phyloP scores from a whole-genome alignment of 106 monocot genomes.

The Chionographis japonica region DNA sequence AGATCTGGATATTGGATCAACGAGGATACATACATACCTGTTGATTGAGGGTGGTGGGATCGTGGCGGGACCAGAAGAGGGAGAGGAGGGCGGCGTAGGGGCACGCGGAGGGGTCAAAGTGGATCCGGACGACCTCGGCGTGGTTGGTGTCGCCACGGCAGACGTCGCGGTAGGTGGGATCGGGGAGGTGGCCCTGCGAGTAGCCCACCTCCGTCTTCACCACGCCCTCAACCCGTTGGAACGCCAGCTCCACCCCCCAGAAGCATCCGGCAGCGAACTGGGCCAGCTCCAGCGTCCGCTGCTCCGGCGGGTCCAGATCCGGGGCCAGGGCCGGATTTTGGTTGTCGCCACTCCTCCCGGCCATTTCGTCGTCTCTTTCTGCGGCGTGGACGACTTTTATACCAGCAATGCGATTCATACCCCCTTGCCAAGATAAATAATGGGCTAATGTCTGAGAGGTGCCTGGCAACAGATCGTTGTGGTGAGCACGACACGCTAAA shows the following conservation, averaged over 20 bases:
- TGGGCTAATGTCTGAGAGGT: too few species aligned
- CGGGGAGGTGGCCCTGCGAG: conserved; percentile 56
- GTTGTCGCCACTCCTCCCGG: neutral
- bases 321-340: conserved; percentile 28
- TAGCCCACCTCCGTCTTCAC: conserved; percentile 85
- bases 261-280: conserved; percentile 80
- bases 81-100: conserved; percentile 41
- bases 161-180: conserved; percentile 61
- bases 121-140: conserved; percentile 72
- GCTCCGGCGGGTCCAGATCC: conserved; percentile 27
- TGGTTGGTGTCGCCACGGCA: conserved; percentile 59
- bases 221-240: conserved; percentile 63
- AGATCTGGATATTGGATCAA: neutral
- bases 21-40: conserved; percentile 29
- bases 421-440: too few species aligned
- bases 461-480: too few species aligned
- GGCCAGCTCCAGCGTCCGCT: conserved; percentile 34
- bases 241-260: conserved; percentile 82
- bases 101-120: conserved; percentile 64
- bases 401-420: too few species aligned
- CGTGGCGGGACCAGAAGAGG: conserved; percentile 67
- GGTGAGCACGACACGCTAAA: too few species aligned
- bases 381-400: too few species aligned
- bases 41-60: conserved; percentile 79
- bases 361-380: too few species aligned